Conservation (phyloP, 1,284 basidiomycete species). For the Pholiota adiposa region DNA sequence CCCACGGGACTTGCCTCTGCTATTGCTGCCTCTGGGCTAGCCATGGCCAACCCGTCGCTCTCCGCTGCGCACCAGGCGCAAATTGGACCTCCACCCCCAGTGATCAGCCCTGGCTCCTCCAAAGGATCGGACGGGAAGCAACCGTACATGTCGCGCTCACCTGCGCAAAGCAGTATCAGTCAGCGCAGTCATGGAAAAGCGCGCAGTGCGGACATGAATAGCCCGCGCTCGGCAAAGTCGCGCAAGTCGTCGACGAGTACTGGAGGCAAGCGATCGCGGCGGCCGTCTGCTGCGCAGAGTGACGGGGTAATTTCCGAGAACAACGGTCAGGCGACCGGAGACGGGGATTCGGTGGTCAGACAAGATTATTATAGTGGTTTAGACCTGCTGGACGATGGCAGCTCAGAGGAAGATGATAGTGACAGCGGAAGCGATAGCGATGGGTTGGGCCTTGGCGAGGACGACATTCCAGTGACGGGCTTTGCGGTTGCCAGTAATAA, state of each 20-base stretch:
- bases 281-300: constrained; percentile 28
- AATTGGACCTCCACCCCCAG: constrained; percentile 34
- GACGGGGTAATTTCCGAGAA: constrained; percentile 41
- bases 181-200: constrained; percentile 24
- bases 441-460: constrained; percentile 57
- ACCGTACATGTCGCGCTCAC: constrained; percentile 32
- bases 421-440: constrained; percentile 26
- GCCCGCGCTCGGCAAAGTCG: constrained; percentile 34
- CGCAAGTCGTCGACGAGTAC: constrained; percentile 20
- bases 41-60: constrained; percentile 64
- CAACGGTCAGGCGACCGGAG: constrained; percentile 17
- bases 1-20: constrained; percentile 65
- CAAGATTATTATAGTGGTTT: constrained; percentile 49
- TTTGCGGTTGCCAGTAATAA: constrained; percentile 97
- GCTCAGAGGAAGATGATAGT: constrained; percentile 32
- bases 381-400: constrained; percentile 19
- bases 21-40: constrained; percentile 66
- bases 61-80: constrained; percentile 49
- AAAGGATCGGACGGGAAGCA: constrained; percentile 24
- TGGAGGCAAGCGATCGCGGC: constrained; percentile 4
- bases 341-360: constrained; percentile 24
- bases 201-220: constrained; percentile 33
- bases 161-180: constrained; percentile 30
- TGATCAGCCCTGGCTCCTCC: constrained; percentile 24
- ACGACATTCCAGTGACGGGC: constrained; percentile 84